Base-by-base conservation (phyloP, 257 asterid species). In the Ajuga chamaepitys region DNA sequence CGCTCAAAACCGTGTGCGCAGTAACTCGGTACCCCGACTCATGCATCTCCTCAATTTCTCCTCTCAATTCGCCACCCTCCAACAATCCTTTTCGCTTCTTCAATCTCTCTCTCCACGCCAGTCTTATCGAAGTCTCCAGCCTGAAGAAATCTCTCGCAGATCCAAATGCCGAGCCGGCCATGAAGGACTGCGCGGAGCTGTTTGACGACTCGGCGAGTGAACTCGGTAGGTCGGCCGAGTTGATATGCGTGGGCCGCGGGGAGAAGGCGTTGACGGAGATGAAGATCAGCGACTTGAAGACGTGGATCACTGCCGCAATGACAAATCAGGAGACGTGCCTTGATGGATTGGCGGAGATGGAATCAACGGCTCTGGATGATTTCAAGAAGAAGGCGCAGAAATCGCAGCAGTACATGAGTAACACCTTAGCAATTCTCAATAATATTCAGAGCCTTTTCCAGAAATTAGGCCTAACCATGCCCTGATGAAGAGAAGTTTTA, bases 241-340 rank as follows among this genome's bases (percentile, higher is more conserved):
- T 58, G 85, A 71, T 86, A 74, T 48, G 81, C 18, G 84, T 66
- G 50, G 74, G 64, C 0, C 71, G 68, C 1, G 88, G 81, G 9
- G 85, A 78, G 80, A 71, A 82, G 74, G 68, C 64, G 72, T 38
- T 88, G 67, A 83, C 90, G 45, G 87, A 79, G 74, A 73, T 70
- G 87, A 85, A 66, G 88, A 75, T 86, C 59, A 80, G 87, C 56
- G 76, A 85, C 44, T 14, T 91, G 80, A 73, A 79, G 81, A 85
- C 98, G 67, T 91, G 96, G 98, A 74, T 88, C 28, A 88, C 95
- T 16, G 95, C 92, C 3, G 95, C 96, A 55, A 83, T 91, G 95
- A 86, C 87, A 0, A 86, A 88, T 88, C 88, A 70, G 68, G 95
- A 86, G 10, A 88, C 96, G 72, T 91, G 98, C 32, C 40, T 86